Evolutionary conservation across 2,329 filamentous ascomycete genomes (phyloP).

Genomic region (Chlorencoelia australis): DNA sequence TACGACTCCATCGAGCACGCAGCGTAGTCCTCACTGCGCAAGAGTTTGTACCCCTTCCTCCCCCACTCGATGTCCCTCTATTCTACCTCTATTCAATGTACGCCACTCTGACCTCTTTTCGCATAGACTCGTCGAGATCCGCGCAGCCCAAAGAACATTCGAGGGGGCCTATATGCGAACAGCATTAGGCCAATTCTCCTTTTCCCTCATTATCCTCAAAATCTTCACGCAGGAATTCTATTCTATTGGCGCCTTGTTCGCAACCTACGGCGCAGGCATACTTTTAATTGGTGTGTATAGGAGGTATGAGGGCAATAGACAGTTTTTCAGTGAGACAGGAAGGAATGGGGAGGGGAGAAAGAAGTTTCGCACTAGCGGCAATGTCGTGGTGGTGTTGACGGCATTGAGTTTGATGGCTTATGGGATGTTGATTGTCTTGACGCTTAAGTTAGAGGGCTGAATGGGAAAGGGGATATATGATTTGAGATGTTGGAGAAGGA

Average conservation of each 20-base stretch:
- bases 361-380: constrained; percentile 55
- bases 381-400: constrained; percentile 50
- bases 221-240: constrained; percentile 98
- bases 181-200: constrained; percentile 88
- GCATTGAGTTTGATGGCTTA: constrained; percentile 48
- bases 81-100: no score
- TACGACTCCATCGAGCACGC: constrained; percentile 74
- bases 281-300: constrained; percentile 76
- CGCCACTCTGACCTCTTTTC: no score
- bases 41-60: constrained; percentile 36
- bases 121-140: constrained; percentile 71
- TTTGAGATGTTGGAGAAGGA: no score
- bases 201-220: constrained; percentile 87
- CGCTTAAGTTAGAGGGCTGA: constrained; percentile 31
- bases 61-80: constrained; percentile 1
- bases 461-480: no score
- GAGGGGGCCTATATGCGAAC: constrained; percentile 96
- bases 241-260: constrained; percentile 89
- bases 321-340: constrained; percentile 63
- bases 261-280: constrained; percentile 79
- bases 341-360: constrained; percentile 34
- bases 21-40: constrained; percentile 71
- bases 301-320: constrained; percentile 81
- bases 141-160: constrained; percentile 90
- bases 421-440: constrained; percentile 44